Evolutionary conservation across 2,329 filamentous ascomycete species (phyloP).

Genomic region (Blumeria hordei): DNA sequence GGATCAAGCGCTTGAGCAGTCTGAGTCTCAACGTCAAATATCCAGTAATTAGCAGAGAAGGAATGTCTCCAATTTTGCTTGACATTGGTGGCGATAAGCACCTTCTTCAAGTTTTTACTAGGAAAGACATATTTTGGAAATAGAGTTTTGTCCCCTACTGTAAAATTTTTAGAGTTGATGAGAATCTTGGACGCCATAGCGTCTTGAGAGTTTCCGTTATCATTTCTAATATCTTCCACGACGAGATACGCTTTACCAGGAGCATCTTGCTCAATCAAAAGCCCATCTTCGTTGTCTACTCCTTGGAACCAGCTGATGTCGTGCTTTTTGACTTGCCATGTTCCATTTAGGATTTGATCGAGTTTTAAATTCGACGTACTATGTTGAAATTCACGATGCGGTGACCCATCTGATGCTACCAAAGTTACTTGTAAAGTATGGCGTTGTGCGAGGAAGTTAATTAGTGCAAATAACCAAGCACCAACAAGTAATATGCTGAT

Average conservation of each 20-base stretch:
- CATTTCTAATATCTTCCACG: constrained; percentile 58
- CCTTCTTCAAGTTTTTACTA: constrained; percentile 63
- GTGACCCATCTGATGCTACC: constrained; percentile 37
- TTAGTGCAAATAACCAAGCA: constrained; percentile 44
- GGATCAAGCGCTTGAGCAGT: constrained; percentile 55
- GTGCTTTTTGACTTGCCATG: constrained; percentile 39
- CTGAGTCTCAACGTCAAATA: constrained; percentile 72
- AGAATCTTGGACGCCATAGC: constrained; percentile 35
- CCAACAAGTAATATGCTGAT: constrained; percentile 34
- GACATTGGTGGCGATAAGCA: constrained; percentile 52
- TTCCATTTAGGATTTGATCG: constrained; percentile 41
- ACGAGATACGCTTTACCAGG: constrained; percentile 50
- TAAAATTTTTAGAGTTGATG: constrained; percentile 45
- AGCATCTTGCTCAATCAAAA: constrained; percentile 51
- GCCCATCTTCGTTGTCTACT: constrained; percentile 53
- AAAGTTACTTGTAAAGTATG: constrained; percentile 43
- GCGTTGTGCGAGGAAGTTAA: constrained; percentile 33
- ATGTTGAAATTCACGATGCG: constrained; percentile 34
- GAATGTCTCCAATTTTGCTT: constrained; percentile 78
- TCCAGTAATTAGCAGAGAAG: constrained; percentile 65
- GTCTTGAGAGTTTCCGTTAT: constrained; percentile 18
- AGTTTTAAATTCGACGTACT: constrained; percentile 50
- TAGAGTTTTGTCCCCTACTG: constrained; percentile 29
- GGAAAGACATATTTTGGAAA: constrained; percentile 41
- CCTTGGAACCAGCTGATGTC: constrained; percentile 57